Conservation (phyloP, 139 green algal genomes). For the Tetradesmus obliquus region DNA sequence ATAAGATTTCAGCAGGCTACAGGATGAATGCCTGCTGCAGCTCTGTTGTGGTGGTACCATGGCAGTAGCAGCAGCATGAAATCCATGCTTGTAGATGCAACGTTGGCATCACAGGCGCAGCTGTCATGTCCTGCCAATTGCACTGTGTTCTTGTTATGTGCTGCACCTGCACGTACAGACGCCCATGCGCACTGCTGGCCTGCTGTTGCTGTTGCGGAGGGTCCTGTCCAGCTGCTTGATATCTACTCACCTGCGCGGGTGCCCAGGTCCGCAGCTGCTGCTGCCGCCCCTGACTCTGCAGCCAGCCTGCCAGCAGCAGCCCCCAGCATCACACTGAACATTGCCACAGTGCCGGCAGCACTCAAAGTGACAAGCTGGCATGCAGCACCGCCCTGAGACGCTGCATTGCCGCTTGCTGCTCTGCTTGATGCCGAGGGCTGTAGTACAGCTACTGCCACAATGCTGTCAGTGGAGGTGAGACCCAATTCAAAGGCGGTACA, state of each 20-base stretch:
- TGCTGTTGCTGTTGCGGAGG: too few relatives aligned
- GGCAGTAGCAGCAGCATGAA: background rate
- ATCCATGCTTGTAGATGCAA: too few relatives aligned
- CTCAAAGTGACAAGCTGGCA: slow-evolving; percentile 55
- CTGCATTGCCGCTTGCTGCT: slow-evolving; percentile 4
- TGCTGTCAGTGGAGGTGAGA: background rate
- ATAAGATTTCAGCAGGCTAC: too few relatives aligned
- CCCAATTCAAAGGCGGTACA: background rate
- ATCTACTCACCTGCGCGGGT: slow-evolving; percentile 50
- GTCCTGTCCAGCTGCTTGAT: too few relatives aligned
- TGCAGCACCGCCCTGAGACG: slow-evolving; percentile 39
- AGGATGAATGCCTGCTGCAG: background rate
- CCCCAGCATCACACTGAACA: slow-evolving; percentile 56
- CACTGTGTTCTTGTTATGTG: too few relatives aligned
- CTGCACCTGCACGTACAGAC: too few relatives aligned
- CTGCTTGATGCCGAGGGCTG: background rate
- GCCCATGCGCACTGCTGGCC: too few relatives aligned
- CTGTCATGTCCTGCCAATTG: too few relatives aligned
- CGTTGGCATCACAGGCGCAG: too few relatives aligned
- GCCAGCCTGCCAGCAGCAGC: background rate
- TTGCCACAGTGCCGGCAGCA: slow-evolving; percentile 49
- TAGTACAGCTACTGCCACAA: background rate
- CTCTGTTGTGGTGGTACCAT: background rate
- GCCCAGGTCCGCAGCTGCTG: slow-evolving; percentile 52
- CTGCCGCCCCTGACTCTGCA: background rate